These are phyloP conservation scores for Rhynchosporium secalis DNA, from an alignment of 2,329 filamentous ascomycete genomes.

Conservation along the genomic window DNA sequence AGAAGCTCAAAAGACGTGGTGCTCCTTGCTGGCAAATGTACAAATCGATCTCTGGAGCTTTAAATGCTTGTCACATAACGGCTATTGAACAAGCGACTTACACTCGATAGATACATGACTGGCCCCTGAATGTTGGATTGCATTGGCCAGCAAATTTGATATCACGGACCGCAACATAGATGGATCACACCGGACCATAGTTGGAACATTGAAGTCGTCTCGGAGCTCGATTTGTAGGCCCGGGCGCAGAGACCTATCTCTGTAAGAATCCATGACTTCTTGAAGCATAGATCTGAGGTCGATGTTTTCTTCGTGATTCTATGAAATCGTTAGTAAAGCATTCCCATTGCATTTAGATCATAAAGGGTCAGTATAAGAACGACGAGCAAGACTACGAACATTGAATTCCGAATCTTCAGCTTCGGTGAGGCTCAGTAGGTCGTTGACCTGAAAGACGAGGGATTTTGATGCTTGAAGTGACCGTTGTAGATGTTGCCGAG, in stretches of 20 bases:
- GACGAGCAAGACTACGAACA: constrained; percentile 4
- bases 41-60: neutral
- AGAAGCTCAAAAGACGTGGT: too few species aligned
- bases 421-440: constrained; percentile 82
- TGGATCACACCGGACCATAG: constrained; percentile 27
- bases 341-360: neutral
- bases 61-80: neutral
- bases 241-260: constrained; percentile 16
- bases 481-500: constrained; percentile 76
- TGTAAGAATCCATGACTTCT: constrained; percentile 24
- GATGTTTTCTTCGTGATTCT: constrained; percentile 27
- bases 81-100: neutral
- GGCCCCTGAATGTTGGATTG: constrained; percentile 28
- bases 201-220: constrained; percentile 22
- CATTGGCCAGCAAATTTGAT: constrained; percentile 30
- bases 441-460: constrained; percentile 88
- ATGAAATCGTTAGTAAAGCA: neutral
- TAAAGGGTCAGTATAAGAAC: neutral
- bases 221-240: constrained; percentile 23
- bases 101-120: constrained; percentile 21
- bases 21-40: neutral
- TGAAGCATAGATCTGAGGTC: constrained; percentile 23
- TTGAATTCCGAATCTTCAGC: constrained; percentile 59
- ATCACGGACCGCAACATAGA: constrained; percentile 28
- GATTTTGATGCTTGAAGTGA: constrained; percentile 90